Conservation (phyloP, 2,329 filamentous ascomycete species). For the Cryphonectria naterciae region DNA sequence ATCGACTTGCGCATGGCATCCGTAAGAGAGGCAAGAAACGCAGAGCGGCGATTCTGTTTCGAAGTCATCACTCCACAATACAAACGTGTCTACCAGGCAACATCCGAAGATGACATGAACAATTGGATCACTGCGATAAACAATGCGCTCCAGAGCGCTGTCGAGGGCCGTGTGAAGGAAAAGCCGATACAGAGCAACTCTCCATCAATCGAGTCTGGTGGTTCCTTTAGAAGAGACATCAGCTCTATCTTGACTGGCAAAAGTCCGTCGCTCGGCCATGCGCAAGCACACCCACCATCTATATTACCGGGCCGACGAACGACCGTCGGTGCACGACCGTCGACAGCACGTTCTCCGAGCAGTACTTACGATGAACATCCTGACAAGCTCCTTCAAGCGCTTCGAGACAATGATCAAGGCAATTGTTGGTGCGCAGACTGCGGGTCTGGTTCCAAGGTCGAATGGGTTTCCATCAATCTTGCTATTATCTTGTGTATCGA, state of each 20-base stretch:
- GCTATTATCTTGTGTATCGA: constrained; percentile 97
- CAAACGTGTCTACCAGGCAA: constrained; percentile 95
- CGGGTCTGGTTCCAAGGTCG: constrained; percentile 86
- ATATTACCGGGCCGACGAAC: constrained; percentile 78
- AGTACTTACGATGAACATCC: constrained; percentile 80
- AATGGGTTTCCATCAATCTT: constrained; percentile 98
- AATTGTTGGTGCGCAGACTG: constrained; percentile 96
- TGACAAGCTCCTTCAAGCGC: constrained; percentile 81
- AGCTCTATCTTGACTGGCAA: constrained; percentile 93
- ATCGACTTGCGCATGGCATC: constrained; percentile 97
- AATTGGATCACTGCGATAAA: constrained; percentile 97
- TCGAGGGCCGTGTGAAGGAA: constrained; percentile 74
- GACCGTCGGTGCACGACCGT: constrained; percentile 87
- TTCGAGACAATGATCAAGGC: constrained; percentile 88
- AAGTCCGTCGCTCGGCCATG: constrained; percentile 69
- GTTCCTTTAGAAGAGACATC: constrained; percentile 78
- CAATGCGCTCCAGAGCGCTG: constrained; percentile 93
- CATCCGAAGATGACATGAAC: constrained; percentile 96
- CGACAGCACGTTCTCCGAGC: constrained; percentile 56
- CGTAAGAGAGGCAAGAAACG: constrained; percentile 91
- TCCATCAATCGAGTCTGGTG: constrained; percentile 48
- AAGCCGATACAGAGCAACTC: constrained; percentile 48
- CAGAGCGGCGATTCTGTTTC: constrained; percentile 94
- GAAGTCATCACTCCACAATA: constrained; percentile 97
- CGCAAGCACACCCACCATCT: constrained; percentile 51